Evolutionary conservation across 129 eudicot genomes (phyloP), one percentile per base, ranked within the genome.

Genomic region (Artemisia argyi): DNA sequence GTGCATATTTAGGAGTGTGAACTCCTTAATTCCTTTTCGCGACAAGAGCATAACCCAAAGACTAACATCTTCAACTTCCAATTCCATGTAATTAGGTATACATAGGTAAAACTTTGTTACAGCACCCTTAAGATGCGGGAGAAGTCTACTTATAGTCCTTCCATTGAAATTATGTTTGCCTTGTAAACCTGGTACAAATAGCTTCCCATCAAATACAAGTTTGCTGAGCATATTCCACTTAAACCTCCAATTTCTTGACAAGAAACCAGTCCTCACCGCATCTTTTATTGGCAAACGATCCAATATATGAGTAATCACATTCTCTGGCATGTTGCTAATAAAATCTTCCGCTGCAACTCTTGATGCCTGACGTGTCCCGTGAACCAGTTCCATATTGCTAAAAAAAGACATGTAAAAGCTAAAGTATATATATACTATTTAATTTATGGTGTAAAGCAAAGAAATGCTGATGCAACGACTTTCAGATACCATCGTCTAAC

Each of bases 1-100:
- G 16, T 58, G 24, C 63, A 58, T 19, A 56, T 56, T 56, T 56
- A 57, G 19, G 22, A 57, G 62, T 17, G 62, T 57, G 6, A 57
- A 57, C 12, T 19, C 62, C 24, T 57, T 19, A 0, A 57, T 19
- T 57, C 62, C 32, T 57, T 19, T 57, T 57, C 5, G 19, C 5
- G 62, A 57, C 26, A 57, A 19, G 13, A 57, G 22, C 22, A 57
- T 24, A 57, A 57, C 62, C 62, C 62, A 57, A 19, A 17, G 32
- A 57, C 3, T 19, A 16, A 19, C 11, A 57, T 57, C 62, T 19
- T 57, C 15, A 16, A 16, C 13, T 2, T 57, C 62, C 4, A 19
- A 19, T 57, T 7, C 6, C 6, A 17, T 20, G 62, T 57, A 18
- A 2, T 19, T 19, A 1, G 62, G 35, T 57, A 57, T 20, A 56